These are phyloP conservation scores for Diaporthe aspalathi DNA, from an alignment of 2,329 filamentous ascomycete species.

Conservation along the genomic window DNA sequence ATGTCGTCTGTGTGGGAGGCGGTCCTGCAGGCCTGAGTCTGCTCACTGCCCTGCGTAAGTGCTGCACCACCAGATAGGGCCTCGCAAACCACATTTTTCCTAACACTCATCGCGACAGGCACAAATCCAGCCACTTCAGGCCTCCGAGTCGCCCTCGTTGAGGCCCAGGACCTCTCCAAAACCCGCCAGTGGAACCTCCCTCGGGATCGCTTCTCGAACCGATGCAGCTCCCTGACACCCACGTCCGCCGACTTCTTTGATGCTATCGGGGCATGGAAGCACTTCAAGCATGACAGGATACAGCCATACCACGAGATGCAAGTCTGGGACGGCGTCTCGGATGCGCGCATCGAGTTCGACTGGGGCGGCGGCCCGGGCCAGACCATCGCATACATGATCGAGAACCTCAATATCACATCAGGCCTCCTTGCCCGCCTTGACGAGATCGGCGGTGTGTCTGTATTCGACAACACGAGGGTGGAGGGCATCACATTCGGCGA, in stretches of 20 bases:
- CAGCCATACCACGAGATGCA: constrained; percentile 97
- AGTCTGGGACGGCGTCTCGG: constrained; percentile 95
- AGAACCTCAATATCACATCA: constrained; percentile 89
- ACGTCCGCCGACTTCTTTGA: constrained; percentile 86
- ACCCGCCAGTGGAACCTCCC: constrained; percentile 74
- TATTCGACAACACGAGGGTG: constrained; percentile 83
- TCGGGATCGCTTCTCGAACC: constrained; percentile 83
- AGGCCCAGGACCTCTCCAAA: constrained; percentile 85
- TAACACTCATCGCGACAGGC: constrained; percentile 59
- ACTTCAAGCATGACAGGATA: constrained; percentile 78
- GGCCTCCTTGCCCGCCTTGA: constrained; percentile 79
- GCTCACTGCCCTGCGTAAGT: constrained; percentile 78
- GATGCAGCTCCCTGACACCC: constrained; percentile 94
- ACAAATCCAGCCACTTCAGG: constrained; percentile 79
- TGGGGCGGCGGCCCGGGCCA: constrained; percentile 66
- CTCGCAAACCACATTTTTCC: neutral
- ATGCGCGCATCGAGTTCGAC: constrained; percentile 89
- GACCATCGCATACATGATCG: constrained; percentile 94
- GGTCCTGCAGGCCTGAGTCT: constrained; percentile 90
- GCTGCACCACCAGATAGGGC: neutral
- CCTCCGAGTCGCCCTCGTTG: constrained; percentile 88
- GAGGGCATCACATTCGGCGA: constrained; percentile 82
- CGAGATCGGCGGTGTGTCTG: constrained; percentile 73
- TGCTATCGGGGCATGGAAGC: constrained; percentile 85
- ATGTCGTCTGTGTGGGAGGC: constrained; percentile 91